These are phyloP conservation scores for Naematelia encephala DNA, from an alignment of 768 basidiomycete species.

Conservation along the genomic window DNA sequence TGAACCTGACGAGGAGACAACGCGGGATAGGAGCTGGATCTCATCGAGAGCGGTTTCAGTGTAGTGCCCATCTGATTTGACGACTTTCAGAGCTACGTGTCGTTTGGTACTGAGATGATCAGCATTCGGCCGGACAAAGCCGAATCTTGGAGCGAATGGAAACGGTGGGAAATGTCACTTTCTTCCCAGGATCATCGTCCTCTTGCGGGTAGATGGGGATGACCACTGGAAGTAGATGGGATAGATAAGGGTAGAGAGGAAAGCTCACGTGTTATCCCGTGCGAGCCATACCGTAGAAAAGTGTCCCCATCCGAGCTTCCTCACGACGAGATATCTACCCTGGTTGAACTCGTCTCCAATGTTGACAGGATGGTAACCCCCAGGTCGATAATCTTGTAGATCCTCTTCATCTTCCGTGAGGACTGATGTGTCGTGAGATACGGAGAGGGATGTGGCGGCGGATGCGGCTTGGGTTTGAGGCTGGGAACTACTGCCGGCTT, in stretches of 20 bases:
- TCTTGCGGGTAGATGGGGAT: not conserved
- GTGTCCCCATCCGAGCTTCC: slow-evolving; percentile 71
- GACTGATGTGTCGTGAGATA: slow-evolving; percentile 41
- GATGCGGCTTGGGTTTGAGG: not conserved
- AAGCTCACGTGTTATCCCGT: slow-evolving; percentile 49
- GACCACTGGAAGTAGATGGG: not conserved
- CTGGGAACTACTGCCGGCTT: not conserved
- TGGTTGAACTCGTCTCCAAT: slow-evolving; percentile 79
- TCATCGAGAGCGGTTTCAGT: slow-evolving; percentile 98
- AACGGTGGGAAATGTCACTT: not conserved
- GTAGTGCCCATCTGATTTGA: slow-evolving; percentile 94
- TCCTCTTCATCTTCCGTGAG: slow-evolving; percentile 61
- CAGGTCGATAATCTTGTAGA: slow-evolving; percentile 75
- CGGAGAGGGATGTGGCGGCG: slow-evolving; percentile 24
- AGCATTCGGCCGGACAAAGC: not conserved
- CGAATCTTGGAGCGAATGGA: not conserved
- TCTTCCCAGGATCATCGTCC: not conserved
- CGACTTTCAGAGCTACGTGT: slow-evolving; percentile 98
- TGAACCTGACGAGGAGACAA: slow-evolving; percentile 76
- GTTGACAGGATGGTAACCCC: slow-evolving; percentile 64
- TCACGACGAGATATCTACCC: slow-evolving; percentile 75
- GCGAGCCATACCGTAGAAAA: slow-evolving; percentile 52
- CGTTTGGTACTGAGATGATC: slow-evolving; percentile 68
- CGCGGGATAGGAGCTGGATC: slow-evolving; percentile 93
- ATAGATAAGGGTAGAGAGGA: not conserved